Base-by-base conservation (phyloP, 352 stramenopile species). In the Globisporangium cederbergense region DNA sequence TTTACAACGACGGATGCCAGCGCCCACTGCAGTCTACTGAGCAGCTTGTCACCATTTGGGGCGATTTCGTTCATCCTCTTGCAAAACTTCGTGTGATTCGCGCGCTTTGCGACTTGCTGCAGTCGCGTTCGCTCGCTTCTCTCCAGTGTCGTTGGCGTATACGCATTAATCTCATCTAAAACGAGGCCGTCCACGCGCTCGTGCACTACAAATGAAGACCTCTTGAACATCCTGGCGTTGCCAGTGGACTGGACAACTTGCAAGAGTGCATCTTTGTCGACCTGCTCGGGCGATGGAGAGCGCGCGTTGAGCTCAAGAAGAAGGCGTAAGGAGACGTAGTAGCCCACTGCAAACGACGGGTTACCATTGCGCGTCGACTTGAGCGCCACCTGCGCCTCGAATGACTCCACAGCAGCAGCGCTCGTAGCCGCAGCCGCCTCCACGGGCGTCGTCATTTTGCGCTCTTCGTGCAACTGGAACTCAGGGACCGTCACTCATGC, bases 211-310 rank as follows among this genome's bases (percentile, higher is more conserved):
- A 50, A 16, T 16, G 22, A 30, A 8, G 49, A 8, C 38, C 28
- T 53, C 49, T 47, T 65, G 49, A 65, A 58, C 22, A 65, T 40
- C 10, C 51, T 51, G 6, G 36, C 59, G 49, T 65, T 65, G 28
- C 59, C 34, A 10, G 16, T 7, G 10, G 38, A 22, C 38, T 36
- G 38, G 1, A 59, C 36, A 11, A 59, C 20, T 4, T 36, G 9
- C n/a, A 43, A 25, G 9, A 65, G 59, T 22, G 28, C 10, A 10
- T 2, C 51, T 20, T n/a, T 34, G 7, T 2, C 32, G 22, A 65
- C 36, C 28, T 50, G 59, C 8, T 57, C 38, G 4, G 14, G 20
- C 1, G 11, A 16, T 9, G 45, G 25, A 14, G 20, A 13, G 25
- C 59, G 49, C 22, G 16, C 14, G 47, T 50, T 52, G 49, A 65